Conservation (phyloP, 345 rosid genomes). For the Dipteronia sinensis region DNA sequence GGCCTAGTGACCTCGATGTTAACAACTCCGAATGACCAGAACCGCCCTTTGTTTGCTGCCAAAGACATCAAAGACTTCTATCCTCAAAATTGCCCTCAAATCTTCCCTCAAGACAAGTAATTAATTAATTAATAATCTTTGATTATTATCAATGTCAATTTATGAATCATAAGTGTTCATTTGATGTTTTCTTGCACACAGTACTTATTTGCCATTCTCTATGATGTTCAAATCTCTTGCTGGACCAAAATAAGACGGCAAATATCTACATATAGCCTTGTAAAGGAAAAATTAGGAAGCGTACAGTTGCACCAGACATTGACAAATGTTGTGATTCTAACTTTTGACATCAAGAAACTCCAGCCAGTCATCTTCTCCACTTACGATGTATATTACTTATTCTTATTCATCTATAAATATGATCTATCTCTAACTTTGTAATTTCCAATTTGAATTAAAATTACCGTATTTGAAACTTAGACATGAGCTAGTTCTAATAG, state of each 20-base stretch:
- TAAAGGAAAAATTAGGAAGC: conserved; percentile 51
- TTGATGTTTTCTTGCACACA: too few species aligned
- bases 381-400: conserved; percentile 39
- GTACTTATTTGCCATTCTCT: conserved; percentile 22
- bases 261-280: conserved; percentile 46
- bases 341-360: conserved; percentile 68
- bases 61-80: conserved; percentile 61
- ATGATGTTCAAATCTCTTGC: conserved; percentile 42
- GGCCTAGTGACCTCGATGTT: conserved; percentile 77
- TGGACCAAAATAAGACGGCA: conserved; percentile 70
- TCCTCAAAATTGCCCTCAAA: conserved; percentile 49
- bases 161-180: too few species aligned
- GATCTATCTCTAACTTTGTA: too few species aligned
- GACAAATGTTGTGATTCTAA: conserved; percentile 73
- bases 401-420: background rate
- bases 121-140: too few species aligned
- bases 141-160: too few species aligned
- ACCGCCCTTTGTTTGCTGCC: conserved; percentile 73
- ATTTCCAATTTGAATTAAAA: too few species aligned
- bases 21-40: conserved; percentile 50
- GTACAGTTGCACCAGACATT: conserved; percentile 53
- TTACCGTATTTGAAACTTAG: too few species aligned
- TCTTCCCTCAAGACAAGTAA: conserved; percentile 58
- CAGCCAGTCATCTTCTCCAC: conserved; percentile 69
- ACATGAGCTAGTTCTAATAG: background rate